Evolutionary conservation across 345 rosid species (phyloP).

Genomic region (Salix brachista): DNA sequence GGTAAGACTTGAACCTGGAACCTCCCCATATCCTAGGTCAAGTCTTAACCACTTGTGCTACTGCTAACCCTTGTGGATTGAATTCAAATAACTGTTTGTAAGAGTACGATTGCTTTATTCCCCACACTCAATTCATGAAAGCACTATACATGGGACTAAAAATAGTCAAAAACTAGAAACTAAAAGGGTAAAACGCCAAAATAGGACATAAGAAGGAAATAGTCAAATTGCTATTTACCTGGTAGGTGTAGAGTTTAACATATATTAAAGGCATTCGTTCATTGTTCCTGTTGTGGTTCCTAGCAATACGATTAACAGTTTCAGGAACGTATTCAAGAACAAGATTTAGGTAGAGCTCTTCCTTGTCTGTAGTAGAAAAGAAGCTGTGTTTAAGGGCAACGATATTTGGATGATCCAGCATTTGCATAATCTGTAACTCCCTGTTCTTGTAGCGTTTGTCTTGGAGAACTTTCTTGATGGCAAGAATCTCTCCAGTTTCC

Average conservation of each 20-base stretch:
- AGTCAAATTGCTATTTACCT: slow-evolving; percentile 41
- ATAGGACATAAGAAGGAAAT: not conserved
- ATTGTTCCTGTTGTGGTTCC: slow-evolving; percentile 72
- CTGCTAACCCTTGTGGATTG: not conserved
- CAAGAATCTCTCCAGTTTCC: slow-evolving; percentile 92
- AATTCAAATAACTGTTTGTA: not conserved
- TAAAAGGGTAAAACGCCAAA: not conserved
- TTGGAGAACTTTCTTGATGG: slow-evolving; percentile 96
- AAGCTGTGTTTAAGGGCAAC: slow-evolving; percentile 84
- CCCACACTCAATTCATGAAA: not conserved
- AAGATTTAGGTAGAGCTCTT: slow-evolving; percentile 91
- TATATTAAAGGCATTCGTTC: slow-evolving; percentile 88
- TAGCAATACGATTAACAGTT: slow-evolving; percentile 75
- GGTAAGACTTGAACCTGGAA: not conserved
- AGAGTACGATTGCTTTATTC: not conserved
- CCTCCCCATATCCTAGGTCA: not conserved
- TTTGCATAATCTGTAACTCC: slow-evolving; percentile 86
- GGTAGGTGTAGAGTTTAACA: slow-evolving; percentile 90
- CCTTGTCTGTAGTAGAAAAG: slow-evolving; percentile 91
- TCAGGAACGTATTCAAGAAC: slow-evolving; percentile 97
- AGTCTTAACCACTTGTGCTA: not conserved
- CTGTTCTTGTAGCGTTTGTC: slow-evolving; percentile 97
- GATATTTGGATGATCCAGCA: slow-evolving; percentile 89
- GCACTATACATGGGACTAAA: not conserved
- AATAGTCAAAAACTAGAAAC: not conserved